Conservation (phyloP, 768 basidiomycete species). For the Phaeotremella fagi region DNA sequence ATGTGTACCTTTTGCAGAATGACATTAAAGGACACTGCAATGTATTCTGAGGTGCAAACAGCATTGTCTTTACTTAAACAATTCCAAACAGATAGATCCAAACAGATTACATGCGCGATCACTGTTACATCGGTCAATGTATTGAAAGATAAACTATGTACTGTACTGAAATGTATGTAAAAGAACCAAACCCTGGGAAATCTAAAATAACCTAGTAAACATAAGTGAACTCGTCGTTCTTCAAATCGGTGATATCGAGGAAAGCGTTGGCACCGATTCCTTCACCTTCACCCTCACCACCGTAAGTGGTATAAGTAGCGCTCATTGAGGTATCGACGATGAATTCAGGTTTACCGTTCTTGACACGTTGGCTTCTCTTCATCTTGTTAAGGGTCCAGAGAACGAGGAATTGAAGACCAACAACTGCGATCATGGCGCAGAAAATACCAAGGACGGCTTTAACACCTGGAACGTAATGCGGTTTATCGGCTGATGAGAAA, state of each 20-base stretch:
- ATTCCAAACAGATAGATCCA: too few species aligned
- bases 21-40: too few species aligned
- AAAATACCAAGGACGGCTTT: slow-evolving; percentile 39
- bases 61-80: too few species aligned
- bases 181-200: too few species aligned
- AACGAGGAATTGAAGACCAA: slow-evolving; percentile 25
- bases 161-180: too few species aligned
- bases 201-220: too few species aligned
- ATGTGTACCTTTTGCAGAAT: too few species aligned
- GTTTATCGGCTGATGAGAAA: slow-evolving; percentile 41
- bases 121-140: too few species aligned
- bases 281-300: slow-evolving; percentile 2
- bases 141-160: too few species aligned
- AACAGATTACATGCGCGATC: too few species aligned
- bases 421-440: slow-evolving; percentile 19
- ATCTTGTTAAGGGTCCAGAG: slow-evolving; percentile 37
- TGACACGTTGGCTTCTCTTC: slow-evolving; percentile 35
- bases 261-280: slow-evolving; percentile 13
- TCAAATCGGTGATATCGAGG: slow-evolving; percentile 24
- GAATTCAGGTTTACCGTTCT: slow-evolving; percentile 41
- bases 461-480: slow-evolving; percentile 34
- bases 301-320: slow-evolving; percentile 24
- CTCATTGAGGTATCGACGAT: slow-evolving; percentile 37
- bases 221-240: slow-evolving; percentile 41
- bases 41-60: too few species aligned